Percentiles rank a stretch among this genome's conserved stretches.
These are phyloP conservation scores for Austroboletus festivus DNA, from an alignment of 768 basidiomycete species.

Conservation along the genomic window DNA sequence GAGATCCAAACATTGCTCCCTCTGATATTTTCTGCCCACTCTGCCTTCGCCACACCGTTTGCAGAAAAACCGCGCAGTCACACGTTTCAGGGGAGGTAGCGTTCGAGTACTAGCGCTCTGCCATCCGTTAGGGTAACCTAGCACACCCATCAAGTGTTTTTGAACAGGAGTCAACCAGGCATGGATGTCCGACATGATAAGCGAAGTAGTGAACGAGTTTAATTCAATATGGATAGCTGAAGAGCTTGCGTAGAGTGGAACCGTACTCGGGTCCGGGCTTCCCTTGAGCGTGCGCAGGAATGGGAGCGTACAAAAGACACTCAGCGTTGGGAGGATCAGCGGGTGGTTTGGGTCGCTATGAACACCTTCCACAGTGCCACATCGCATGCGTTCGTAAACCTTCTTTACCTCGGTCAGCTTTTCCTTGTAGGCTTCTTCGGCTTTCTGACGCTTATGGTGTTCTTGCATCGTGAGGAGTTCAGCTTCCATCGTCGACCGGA, in stretches of 20 bases:
- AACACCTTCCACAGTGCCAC: conserved; percentile 14
- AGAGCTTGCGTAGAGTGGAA: not conserved
- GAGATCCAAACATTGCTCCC: conserved; percentile 52
- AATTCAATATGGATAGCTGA: conserved; percentile 19
- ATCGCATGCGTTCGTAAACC: conserved; percentile 46
- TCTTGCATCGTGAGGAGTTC: conserved; percentile 30
- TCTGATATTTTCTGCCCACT: conserved; percentile 32
- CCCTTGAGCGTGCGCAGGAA: conserved; percentile 38
- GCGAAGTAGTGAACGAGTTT: conserved; percentile 30
- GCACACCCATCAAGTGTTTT: conserved; percentile 38
- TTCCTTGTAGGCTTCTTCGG: conserved; percentile 25
- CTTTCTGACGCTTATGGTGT: conserved; percentile 25
- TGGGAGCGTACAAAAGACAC: conserved; percentile 49
- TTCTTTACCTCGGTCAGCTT: conserved; percentile 37
- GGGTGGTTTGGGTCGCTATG: not conserved
- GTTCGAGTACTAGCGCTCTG: conserved; percentile 42
- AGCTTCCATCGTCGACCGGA: conserved; percentile 22
- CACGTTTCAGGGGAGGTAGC: conserved; percentile 54
- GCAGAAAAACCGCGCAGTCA: conserved; percentile 61
- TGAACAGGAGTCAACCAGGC: conserved; percentile 49
- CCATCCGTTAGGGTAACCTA: conserved; percentile 53
- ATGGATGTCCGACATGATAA: conserved; percentile 43
- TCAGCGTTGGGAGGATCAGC: conserved; percentile 41
- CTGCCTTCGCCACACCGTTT: conserved; percentile 41
- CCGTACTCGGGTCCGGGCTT: conserved; percentile 17